These are phyloP conservation scores for Simplicillium sp. DNA, from an alignment of 2,329 filamentous ascomycete genomes.

Conservation along the genomic window DNA sequence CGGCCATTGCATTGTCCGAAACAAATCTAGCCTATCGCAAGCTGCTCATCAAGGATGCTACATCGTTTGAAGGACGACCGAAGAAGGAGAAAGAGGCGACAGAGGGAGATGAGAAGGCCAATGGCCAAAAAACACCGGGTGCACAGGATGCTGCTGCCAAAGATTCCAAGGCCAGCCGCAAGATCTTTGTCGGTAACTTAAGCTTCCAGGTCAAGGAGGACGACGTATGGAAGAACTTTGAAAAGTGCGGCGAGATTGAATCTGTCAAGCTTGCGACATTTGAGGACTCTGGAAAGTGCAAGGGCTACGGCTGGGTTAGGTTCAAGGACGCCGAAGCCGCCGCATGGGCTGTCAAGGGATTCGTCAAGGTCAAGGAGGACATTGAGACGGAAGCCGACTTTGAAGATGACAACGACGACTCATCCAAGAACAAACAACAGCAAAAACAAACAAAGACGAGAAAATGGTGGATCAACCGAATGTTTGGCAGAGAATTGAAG, in stretches of 20 bases:
- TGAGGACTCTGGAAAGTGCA: slow-evolving; percentile 94
- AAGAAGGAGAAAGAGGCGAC: slow-evolving; percentile 44
- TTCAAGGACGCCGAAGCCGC: slow-evolving; percentile 74
- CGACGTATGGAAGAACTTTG: slow-evolving; percentile 70
- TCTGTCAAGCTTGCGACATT: slow-evolving; percentile 89
- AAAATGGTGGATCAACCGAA: slow-evolving; percentile 79
- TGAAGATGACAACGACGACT: slow-evolving; percentile 34
- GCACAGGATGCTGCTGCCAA: slow-evolving; percentile 19
- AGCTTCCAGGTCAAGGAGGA: slow-evolving; percentile 76
- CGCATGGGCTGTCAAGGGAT: slow-evolving; percentile 63
- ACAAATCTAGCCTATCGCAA: slow-evolving; percentile 65
- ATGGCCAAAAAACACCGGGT: slow-evolving; percentile 18
- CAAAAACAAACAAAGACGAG: slow-evolving; percentile 47
- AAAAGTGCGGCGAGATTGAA: slow-evolving; percentile 72
- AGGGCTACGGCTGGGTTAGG: slow-evolving; percentile 92
- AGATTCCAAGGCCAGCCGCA: slow-evolving; percentile 57
- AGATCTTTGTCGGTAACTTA: slow-evolving; percentile 87
- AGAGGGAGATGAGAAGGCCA: slow-evolving; percentile 12
- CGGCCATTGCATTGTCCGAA: slow-evolving; percentile 82
- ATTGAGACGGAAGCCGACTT: slow-evolving; percentile 55
- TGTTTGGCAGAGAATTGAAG: slow-evolving; percentile 71
- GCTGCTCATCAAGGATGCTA: slow-evolving; percentile 87
- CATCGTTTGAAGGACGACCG: slow-evolving; percentile 83
- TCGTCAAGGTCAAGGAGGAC: slow-evolving; percentile 59
- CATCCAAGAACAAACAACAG: slow-evolving; percentile 23